These are phyloP conservation scores for Aspergillus fructus DNA, from an alignment of 2,329 filamentous ascomycete species.

Conservation along the genomic window DNA sequence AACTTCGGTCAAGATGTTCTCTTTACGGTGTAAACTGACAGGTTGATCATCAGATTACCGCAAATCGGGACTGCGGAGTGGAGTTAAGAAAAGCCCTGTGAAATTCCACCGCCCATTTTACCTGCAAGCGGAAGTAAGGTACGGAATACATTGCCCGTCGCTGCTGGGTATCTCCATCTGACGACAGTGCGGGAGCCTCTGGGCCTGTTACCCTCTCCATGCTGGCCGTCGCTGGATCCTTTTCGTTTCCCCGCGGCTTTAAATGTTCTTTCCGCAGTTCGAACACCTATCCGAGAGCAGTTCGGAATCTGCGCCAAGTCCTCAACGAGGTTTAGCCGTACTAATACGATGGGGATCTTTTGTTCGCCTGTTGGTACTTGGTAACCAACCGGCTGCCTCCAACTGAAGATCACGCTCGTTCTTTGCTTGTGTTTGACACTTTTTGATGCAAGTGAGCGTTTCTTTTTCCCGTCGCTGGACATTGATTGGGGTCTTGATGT, in stretches of 20 bases:
- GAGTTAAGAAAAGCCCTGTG: not conserved
- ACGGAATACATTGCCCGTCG: constrained; percentile 4
- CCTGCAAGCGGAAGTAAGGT: constrained; percentile 13
- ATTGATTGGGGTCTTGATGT: constrained; percentile 5
- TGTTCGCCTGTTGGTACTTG: too few species aligned
- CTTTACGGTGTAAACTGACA: not conserved
- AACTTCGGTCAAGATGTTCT: not conserved
- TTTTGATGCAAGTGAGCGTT: not conserved
- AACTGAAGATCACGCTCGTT: constrained; percentile 1
- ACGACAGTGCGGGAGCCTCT: constrained; percentile 2
- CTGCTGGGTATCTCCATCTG: not conserved
- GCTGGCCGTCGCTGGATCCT: not conserved
- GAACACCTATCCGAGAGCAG: constrained; percentile 3
- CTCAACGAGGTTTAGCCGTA: constrained; percentile 11
- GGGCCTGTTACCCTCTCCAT: not conserved
- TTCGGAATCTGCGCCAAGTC: constrained; percentile 16
- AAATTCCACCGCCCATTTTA: not conserved
- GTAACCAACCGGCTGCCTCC: not conserved
- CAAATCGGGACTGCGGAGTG: not conserved
- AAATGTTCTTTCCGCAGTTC: constrained; percentile 2
- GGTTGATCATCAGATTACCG: not conserved
- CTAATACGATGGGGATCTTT: not conserved
- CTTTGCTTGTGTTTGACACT: not conserved
- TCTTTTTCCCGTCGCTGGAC: not conserved
- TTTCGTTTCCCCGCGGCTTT: constrained; percentile 2